Evolutionary conservation across 2,329 filamentous ascomycete genomes (phyloP).

Genomic region (Fusarium oxysporum): DNA sequence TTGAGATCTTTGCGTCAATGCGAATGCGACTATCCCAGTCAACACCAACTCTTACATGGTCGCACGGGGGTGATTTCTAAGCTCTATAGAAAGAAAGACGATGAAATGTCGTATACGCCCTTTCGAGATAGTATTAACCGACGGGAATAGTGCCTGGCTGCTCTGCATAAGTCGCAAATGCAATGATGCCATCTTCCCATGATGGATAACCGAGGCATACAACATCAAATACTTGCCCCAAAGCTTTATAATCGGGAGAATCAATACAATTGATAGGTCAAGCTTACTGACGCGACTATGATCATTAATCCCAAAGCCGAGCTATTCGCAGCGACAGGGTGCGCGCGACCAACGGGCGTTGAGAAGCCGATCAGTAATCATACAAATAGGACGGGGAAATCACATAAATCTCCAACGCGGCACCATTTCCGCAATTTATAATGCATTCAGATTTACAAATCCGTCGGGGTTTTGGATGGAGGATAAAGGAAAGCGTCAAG

Average conservation of each 20-base stretch:
- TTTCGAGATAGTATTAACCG: background rate
- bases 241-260: background rate
- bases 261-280: background rate
- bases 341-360: background rate
- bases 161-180: background rate
- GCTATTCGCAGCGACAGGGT: background rate
- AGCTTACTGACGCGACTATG: background rate
- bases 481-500: background rate
- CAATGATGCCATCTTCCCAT: background rate
- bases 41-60: background rate
- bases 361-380: constrained; percentile 35
- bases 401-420: constrained; percentile 1
- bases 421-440: background rate
- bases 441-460: background rate
- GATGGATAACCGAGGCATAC: background rate
- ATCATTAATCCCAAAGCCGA: constrained; percentile 27
- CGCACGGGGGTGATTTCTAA: background rate
- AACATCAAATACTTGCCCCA: accelerated
- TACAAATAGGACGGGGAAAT: background rate
- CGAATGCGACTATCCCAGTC: background rate
- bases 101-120: background rate
- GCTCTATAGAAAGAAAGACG: background rate
- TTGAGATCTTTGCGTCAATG: background rate
- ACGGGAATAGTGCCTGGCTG: background rate
- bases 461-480: background rate